Conservation (phyloP, 2,329 filamentous ascomycete genomes). For the Lojkania enalia region DNA sequence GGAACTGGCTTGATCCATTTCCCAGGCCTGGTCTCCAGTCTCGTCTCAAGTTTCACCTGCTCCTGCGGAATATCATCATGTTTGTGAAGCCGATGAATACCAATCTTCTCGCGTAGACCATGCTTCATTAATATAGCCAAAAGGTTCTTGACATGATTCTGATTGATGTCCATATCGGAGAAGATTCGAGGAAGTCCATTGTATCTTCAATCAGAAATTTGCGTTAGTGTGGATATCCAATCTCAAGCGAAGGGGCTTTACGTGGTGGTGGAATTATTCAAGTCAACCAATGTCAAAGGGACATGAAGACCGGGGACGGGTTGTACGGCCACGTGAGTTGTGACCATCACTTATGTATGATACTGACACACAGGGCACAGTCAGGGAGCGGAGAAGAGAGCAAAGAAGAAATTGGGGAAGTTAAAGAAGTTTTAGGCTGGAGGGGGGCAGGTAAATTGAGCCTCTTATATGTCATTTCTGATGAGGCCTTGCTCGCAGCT, state of each 20-base stretch:
- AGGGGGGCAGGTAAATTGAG: too few species aligned
- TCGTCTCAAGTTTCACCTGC: conserved; percentile 13
- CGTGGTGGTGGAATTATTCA: conserved; percentile 12
- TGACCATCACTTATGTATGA: conserved; percentile 7
- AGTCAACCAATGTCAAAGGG: conserved; percentile 11
- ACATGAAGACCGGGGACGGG: conserved; percentile 10
- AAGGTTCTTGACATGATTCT: conserved; percentile 13
- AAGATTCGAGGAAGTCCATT: conserved; percentile 13
- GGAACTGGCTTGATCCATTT: conserved; percentile 13
- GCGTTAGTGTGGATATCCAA: conserved; percentile 10
- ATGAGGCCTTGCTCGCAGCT: too few species aligned
- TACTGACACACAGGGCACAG: conserved; percentile 7
- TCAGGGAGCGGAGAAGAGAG: conserved; percentile 6
- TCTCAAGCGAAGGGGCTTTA: conserved; percentile 8
- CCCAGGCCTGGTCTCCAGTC: conserved; percentile 12
- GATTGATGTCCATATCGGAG: conserved; percentile 12
- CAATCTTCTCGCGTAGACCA: conserved; percentile 9
- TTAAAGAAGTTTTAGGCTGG: conserved; percentile 8
- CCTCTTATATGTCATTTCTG: too few species aligned
- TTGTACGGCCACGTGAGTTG: conserved; percentile 10
- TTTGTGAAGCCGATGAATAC: conserved; percentile 11
- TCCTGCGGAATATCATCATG: conserved; percentile 11
- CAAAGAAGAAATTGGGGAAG: too few species aligned
- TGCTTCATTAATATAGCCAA: conserved; percentile 11
- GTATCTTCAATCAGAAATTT: conserved; percentile 11